phyloP scores from a whole-genome alignment of 129 eudicot species.

The Daucus carota region DNA sequence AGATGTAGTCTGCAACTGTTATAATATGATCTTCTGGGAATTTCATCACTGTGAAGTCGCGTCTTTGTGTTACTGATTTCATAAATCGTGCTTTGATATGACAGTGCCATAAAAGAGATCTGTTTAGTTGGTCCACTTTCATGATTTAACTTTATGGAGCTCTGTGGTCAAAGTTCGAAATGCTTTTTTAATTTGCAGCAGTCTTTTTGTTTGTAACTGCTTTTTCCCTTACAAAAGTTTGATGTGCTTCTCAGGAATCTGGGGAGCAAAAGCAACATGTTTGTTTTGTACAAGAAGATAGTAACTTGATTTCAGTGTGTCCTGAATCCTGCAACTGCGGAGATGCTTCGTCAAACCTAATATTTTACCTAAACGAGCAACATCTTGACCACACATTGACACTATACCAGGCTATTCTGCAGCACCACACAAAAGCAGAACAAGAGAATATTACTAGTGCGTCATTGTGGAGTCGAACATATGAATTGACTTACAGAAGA shows the following conservation, averaged over 20 bases:
- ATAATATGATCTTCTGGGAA: background rate
- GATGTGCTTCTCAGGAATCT: slow-evolving; percentile 34
- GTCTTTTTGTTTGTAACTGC: background rate
- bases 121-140: background rate
- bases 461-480: slow-evolving; percentile 52
- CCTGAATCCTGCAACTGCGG: slow-evolving; percentile 22
- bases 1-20: background rate
- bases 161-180: background rate
- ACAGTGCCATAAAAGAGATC: background rate
- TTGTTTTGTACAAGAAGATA: slow-evolving; percentile 27
- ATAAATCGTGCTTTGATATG: too few species aligned
- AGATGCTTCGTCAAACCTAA: slow-evolving; percentile 35
- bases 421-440: slow-evolving; percentile 35
- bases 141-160: background rate
- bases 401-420: slow-evolving; percentile 68
- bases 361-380: slow-evolving; percentile 60
- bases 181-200: background rate
- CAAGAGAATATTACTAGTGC: slow-evolving; percentile 24
- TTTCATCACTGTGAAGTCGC: background rate
- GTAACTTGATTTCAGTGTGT: slow-evolving; percentile 17
- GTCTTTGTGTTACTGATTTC: too few species aligned
- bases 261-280: slow-evolving; percentile 27
- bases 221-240: background rate
- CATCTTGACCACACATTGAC: slow-evolving; percentile 38
- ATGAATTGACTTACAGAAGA: slow-evolving; percentile 56